phyloP scores from a whole-genome alignment of 768 basidiomycete species.

The Lactarius akahatsu region DNA sequence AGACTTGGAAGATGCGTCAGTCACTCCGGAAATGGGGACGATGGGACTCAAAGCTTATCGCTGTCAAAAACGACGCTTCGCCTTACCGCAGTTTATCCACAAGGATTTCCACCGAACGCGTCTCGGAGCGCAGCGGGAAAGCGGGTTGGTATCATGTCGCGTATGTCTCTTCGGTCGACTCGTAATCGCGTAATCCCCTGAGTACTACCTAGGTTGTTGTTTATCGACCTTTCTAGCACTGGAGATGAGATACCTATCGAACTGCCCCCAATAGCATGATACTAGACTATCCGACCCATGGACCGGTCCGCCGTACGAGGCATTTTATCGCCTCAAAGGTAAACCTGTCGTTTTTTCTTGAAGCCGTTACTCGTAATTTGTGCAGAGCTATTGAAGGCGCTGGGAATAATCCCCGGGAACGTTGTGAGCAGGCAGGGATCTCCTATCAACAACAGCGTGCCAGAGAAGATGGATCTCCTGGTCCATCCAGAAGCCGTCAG shows the following conservation, averaged over 20 bases:
- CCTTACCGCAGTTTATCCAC: rapidly evolving
- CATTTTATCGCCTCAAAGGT: conserved; percentile 6
- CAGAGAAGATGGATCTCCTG: too few species aligned
- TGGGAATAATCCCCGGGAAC: conserved; percentile 10
- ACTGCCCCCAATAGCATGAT: too few species aligned
- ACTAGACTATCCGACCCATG: too few species aligned
- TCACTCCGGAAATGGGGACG: too few species aligned
- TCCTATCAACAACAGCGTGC: conserved; percentile 4
- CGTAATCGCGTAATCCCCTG: background rate
- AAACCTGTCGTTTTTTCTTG: background rate
- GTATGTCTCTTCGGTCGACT: background rate
- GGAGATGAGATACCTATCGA: too few species aligned
- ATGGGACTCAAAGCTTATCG: conserved; percentile 5
- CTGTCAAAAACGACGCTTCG: too few species aligned
- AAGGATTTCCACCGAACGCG: background rate
- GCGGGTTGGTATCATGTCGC: conserved; percentile 8
- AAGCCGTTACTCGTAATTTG: background rate
- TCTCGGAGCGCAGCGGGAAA: conserved; percentile 6
- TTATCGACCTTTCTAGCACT: too few species aligned
- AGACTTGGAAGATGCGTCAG: too few species aligned
- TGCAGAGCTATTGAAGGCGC: conserved; percentile 15
- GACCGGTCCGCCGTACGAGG: too few species aligned
- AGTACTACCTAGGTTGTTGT: too few species aligned
- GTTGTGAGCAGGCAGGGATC: background rate
- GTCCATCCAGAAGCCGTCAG: background rate